Evolutionary conservation across 169 alveolate species (phyloP), one percentile per base, ranked within the genome.

Genomic region (Miamiensis avidus): DNA sequence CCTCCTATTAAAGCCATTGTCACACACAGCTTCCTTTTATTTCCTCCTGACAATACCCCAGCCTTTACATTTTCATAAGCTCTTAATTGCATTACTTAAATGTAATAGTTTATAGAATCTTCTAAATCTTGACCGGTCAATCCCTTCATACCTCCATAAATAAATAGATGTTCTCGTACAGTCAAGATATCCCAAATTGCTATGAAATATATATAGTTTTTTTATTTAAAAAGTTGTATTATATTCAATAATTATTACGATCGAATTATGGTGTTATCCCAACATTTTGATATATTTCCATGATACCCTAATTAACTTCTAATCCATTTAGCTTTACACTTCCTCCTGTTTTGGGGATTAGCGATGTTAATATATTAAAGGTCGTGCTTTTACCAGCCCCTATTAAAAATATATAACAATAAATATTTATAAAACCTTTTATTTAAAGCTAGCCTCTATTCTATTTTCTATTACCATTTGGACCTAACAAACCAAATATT

Each of bases 211-310:
- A n/a, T n/a, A n/a, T n/a, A n/a, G n/a, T n/a, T n/a, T n/a, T n/a
- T n/a, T n/a, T n/a, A n/a, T n/a, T n/a, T n/a, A n/a, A n/a, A n/a
- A n/a, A n/a, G n/a, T n/a, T n/a, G n/a, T n/a, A n/a, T n/a, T n/a
- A n/a, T n/a, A n/a, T n/a, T 49, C 69, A 49, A 49, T 49, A 11
- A 11, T 49, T 11, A 11, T 49, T 74, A 74, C 88, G 69, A 89
- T 94, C 92, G 73, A 84, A 79, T 89, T 94, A 88, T 28, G 97
- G 96, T 72, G 96, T 92, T 65, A 91, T 91, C 1, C 97, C 97
- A 29, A 93, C 91, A 29, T 74, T 78, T 30, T 76, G 74, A 32
- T 78, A 77, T 0, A 83, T 82, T n/a, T 87, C 85, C n/a, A 29
- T 28, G 74, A 81, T 27, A 65, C 49, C 65, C 64, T 81, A 72